These are phyloP conservation scores for Ashbya aceris DNA, from an alignment of 1,139 yeast genomes.

Conservation along the genomic window DNA sequence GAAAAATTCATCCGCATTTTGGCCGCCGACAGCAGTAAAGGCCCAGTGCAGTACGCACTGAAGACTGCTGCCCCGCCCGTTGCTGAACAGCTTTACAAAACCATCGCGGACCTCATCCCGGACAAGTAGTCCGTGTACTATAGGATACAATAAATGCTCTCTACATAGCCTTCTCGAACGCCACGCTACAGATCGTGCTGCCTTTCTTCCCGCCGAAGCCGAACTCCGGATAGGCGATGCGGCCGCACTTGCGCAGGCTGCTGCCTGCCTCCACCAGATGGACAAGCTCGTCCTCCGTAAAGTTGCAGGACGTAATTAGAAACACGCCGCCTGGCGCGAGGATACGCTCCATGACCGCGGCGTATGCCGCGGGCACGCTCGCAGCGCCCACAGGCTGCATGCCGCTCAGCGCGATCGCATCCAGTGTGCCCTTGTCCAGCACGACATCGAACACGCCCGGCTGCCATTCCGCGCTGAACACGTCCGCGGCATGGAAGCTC, in stretches of 20 bases:
- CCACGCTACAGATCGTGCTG: conserved; percentile 77
- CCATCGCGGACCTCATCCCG: conserved; percentile 33
- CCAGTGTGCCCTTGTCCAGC: conserved; percentile 90
- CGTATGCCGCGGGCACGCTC: conserved; percentile 46
- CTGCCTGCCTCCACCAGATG: conserved; percentile 38
- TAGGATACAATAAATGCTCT: neutral
- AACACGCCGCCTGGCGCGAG: conserved; percentile 51
- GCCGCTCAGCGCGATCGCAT: conserved; percentile 87
- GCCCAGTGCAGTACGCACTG: conserved; percentile 76
- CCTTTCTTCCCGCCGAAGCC: conserved; percentile 87
- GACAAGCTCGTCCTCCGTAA: conserved; percentile 68
- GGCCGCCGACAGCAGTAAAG: conserved; percentile 44
- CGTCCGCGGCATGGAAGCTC: conserved; percentile 37
- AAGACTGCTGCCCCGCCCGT: conserved; percentile 58
- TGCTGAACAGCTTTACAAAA: conserved; percentile 49
- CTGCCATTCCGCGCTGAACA: conserved; percentile 30
- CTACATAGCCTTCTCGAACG: conserved; percentile 41
- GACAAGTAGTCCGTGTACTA: conserved; percentile 5
- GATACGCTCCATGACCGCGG: conserved; percentile 47
- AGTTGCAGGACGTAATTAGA: conserved; percentile 89
- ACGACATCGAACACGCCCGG: conserved; percentile 54
- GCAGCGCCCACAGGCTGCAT: conserved; percentile 34
- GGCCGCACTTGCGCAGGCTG: conserved; percentile 47
- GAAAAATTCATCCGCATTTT: conserved; percentile 75
- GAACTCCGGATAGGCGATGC: conserved; percentile 67